Percentiles rank a stretch among this genome's conserved stretches.
Conservation (phyloP, 1,284 basidiomycete genomes). For the Inonotus obliquus region DNA sequence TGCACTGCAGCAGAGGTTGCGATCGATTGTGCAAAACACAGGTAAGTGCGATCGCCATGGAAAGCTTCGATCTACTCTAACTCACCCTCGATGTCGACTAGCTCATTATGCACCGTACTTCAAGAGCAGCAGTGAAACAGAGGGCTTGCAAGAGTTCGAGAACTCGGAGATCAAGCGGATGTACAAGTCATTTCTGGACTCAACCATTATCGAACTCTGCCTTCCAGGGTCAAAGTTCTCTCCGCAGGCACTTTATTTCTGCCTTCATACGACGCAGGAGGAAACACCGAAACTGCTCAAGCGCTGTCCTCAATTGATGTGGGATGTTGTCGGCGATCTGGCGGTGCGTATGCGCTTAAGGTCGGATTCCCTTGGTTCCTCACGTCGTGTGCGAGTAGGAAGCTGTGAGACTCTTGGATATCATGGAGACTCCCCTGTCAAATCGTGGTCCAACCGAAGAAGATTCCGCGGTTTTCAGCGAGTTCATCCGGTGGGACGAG, state of each 20-base stretch:
- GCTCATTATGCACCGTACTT: constrained; percentile 10
- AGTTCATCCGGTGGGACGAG: constrained; percentile 46
- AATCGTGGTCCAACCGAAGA: constrained; percentile 35
- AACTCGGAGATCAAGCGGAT: constrained; percentile 52
- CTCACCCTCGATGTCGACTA: background rate
- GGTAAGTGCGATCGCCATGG: background rate
- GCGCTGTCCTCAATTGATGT: constrained; percentile 69
- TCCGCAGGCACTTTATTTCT: constrained; percentile 53
- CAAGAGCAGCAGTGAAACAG: constrained; percentile 20
- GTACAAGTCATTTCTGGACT: constrained; percentile 71
- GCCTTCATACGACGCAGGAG: constrained; percentile 61
- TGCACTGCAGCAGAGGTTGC: constrained; percentile 40
- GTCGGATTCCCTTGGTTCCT: background rate
- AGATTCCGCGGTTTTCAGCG: constrained; percentile 48
- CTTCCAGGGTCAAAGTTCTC: constrained; percentile 65
- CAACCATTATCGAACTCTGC: constrained; percentile 72
- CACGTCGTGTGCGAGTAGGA: constrained; percentile 6
- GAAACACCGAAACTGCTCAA: constrained; percentile 66
- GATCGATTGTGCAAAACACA: constrained; percentile 16
- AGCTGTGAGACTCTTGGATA: constrained; percentile 13
- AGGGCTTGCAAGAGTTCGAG: constrained; percentile 47
- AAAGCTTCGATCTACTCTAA: background rate
- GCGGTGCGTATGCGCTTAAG: constrained; percentile 42
- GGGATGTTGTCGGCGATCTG: constrained; percentile 74
- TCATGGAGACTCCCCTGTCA: constrained; percentile 15